Evolutionary conservation across 345 rosid genomes (phyloP), one percentile per base, ranked within the genome.

Genomic region (Dimocarpus longan): DNA sequence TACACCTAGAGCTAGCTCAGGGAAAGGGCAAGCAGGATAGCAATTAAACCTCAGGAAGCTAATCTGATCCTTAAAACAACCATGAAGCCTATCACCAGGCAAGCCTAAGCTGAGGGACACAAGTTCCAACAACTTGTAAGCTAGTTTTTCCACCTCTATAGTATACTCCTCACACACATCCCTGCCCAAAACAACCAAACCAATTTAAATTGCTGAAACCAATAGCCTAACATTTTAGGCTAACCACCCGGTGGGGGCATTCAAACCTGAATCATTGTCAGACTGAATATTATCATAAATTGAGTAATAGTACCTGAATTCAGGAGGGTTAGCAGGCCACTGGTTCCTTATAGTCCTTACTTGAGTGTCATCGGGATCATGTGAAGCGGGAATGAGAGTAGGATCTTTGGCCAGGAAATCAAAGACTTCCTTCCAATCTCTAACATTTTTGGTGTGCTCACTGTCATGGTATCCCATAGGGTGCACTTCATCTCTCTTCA

Each of bases 361-460:
- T 48, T 88, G 85, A 70, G 81, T 22, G 66, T 87, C 92, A 78
- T 84, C 83, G 42, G 87, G 89, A 21, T 87, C 90, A 9, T 80
- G 65, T 5, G 92, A 86, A 43, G 95, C 95, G 19, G 99, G 97
- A 65, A 87, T 74, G 3, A 86, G 26, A 10, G 90, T 85, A 5
- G 95, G 91, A 22, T 91, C 97, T 54, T 85, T 80, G 70, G 88
- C 80, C 70, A 85, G 74, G 70, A 89, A 90, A 66, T 95, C 99
- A 62, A 93, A 91, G 6, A 93, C 86, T 71, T 95, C 98, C 82
- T 92, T 95, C 99, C 99, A 95, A 66, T 95, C 98, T 75, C 93
- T 86, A 80, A 95, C 92, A 80, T 93, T 95, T 82, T 95, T 95
- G 10, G 99, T 95, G 77, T 91, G 97, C 76, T 95, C 97, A 16